Conservation (phyloP, 805 yeast genomes). For the Saturnispora gosingensis region DNA sequence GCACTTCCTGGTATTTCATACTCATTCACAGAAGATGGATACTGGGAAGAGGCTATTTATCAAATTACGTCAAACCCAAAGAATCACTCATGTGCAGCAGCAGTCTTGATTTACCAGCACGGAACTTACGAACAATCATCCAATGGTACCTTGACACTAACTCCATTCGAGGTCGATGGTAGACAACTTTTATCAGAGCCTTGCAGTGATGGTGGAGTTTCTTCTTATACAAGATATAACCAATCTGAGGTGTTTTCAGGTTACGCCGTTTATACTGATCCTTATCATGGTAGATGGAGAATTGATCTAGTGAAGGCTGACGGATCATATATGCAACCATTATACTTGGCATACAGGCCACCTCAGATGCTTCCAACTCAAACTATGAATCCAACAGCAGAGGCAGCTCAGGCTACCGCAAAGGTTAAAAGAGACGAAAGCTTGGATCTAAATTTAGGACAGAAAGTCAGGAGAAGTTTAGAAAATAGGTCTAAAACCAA, state of each 20-base stretch:
- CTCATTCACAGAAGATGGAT: slow-evolving; percentile 89
- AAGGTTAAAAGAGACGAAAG: slow-evolving; percentile 12
- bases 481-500: slow-evolving; percentile 75
- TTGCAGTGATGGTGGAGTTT: slow-evolving; percentile 53
- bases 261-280: slow-evolving; percentile 54
- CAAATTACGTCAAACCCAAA: slow-evolving; percentile 61
- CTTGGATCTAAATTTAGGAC: slow-evolving; percentile 23
- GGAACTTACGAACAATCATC: slow-evolving; percentile 59
- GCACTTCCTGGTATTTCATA: slow-evolving; percentile 89
- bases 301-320: slow-evolving; percentile 67
- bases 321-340: slow-evolving; percentile 76
- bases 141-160: slow-evolving; percentile 61
- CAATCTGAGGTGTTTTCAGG: slow-evolving; percentile 54
- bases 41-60: slow-evolving; percentile 82
- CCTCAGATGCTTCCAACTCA: slow-evolving; percentile 93
- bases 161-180: slow-evolving; percentile 82
- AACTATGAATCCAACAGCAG: slow-evolving; percentile 76
- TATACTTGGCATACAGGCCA: slow-evolving; percentile 87
- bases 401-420: slow-evolving; percentile 16
- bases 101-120: slow-evolving; percentile 79
- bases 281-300: slow-evolving; percentile 75
- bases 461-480: slow-evolving; percentile 57
- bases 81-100: slow-evolving; percentile 77
- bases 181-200: slow-evolving; percentile 87
- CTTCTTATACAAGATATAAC: slow-evolving; percentile 62